These are phyloP conservation scores for Naganishia antarctica DNA, from an alignment of 768 basidiomycete genomes.

Conservation along the genomic window DNA sequence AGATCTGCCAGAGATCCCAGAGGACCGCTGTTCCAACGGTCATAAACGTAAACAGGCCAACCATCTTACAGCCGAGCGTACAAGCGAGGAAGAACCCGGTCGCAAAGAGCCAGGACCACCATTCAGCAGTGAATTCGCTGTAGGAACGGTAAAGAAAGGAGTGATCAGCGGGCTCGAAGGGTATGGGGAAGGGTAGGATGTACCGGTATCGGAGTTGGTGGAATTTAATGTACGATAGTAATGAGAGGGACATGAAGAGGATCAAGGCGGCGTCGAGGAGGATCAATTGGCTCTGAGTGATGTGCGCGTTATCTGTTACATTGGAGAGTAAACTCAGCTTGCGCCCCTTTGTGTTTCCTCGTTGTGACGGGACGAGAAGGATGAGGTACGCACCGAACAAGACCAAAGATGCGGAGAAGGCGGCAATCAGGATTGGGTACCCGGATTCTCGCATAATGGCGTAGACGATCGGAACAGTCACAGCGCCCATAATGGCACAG, in stretches of 20 bases:
- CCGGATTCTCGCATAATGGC: slow-evolving; percentile 98
- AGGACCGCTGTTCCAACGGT: slow-evolving; percentile 85
- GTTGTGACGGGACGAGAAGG: background rate
- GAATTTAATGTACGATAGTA: slow-evolving; percentile 90
- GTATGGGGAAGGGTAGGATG: slow-evolving; percentile 22
- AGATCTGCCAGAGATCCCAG: slow-evolving; percentile 88
- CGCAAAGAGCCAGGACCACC: slow-evolving; percentile 90
- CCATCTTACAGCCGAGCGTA: slow-evolving; percentile 96
- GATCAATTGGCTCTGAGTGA: slow-evolving; percentile 93
- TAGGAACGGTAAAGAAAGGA: background rate
- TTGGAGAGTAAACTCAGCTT: background rate
- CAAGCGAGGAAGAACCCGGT: slow-evolving; percentile 93
- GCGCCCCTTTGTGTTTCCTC: background rate
- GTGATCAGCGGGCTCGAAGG: background rate
- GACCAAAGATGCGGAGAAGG: slow-evolving; percentile 79
- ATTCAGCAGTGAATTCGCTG: slow-evolving; percentile 79
- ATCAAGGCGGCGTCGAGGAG: slow-evolving; percentile 88
- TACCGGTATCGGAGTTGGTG: slow-evolving; percentile 85
- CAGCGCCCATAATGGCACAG: slow-evolving; percentile 81
- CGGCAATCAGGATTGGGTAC: slow-evolving; percentile 82
- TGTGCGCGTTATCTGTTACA: slow-evolving; percentile 79
- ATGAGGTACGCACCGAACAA: slow-evolving; percentile 65
- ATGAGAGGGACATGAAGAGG: slow-evolving; percentile 90
- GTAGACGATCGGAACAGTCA: slow-evolving; percentile 86
- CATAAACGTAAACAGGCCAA: slow-evolving; percentile 83